Conservation (phyloP, 306 rosid species). For the Vigna nakashimae region DNA sequence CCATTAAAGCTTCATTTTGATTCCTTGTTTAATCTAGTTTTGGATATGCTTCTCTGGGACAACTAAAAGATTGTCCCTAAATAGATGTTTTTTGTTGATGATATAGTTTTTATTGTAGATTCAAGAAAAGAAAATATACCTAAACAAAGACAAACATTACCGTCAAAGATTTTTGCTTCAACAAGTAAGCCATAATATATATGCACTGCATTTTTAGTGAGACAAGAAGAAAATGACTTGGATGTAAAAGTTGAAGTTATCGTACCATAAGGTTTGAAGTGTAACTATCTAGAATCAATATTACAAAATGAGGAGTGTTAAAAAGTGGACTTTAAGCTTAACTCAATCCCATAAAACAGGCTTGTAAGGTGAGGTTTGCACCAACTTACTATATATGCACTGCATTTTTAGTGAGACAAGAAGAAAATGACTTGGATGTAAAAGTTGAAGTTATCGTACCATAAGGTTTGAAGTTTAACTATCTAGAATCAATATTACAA, state of each 20-base stretch:
- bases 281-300: neutral
- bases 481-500: neutral
- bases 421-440: neutral
- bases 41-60: neutral
- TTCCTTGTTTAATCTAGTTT: neutral
- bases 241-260: neutral
- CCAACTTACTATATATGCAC: neutral
- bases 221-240: neutral
- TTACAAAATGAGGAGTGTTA: neutral
- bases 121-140: neutral
- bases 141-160: neutral
- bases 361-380: too few relatives aligned
- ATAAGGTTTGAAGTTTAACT: neutral
- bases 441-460: neutral
- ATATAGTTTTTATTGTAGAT: neutral
- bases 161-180: neutral
- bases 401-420: neutral
- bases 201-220: neutral
- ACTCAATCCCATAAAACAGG: too few relatives aligned
- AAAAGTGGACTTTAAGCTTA: too few relatives aligned
- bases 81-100: neutral
- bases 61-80: neutral
- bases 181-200: neutral
- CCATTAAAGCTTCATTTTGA: neutral
- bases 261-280: neutral